Evolutionary conservation across 441 rosid genomes (phyloP).

Genomic region (Croton setiger): DNA sequence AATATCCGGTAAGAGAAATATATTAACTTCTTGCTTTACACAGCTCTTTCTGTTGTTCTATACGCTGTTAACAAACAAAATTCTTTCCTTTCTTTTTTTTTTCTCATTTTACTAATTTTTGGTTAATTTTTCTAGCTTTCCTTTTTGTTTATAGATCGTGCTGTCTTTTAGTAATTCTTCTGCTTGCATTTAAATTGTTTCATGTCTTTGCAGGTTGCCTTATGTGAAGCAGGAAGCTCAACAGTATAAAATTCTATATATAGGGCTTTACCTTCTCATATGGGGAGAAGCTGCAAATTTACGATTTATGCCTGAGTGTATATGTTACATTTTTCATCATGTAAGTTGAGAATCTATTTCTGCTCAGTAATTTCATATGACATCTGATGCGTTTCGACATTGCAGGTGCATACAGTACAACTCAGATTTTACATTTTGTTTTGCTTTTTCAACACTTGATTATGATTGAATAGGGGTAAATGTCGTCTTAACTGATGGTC

Average conservation of each 20-base stretch:
- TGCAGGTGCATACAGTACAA: neutral
- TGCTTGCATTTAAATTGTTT: constrained; percentile 20
- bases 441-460: neutral
- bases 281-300: constrained; percentile 99
- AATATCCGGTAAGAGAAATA: constrained; percentile 59
- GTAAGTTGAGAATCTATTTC: constrained; percentile 46
- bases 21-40: constrained; percentile 12
- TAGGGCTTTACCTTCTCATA: constrained; percentile 93
- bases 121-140: neutral
- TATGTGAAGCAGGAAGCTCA: constrained; percentile 73
- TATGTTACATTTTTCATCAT: constrained; percentile 93
- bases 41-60: neutral
- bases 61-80: neutral
- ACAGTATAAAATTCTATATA: constrained; percentile 78
- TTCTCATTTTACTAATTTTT: neutral
- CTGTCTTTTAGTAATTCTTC: constrained; percentile 8
- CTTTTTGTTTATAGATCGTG: neutral
- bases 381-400: constrained; percentile 2
- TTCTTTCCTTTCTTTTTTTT: neutral
- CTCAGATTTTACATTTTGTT: neutral
- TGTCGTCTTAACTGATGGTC: neutral
- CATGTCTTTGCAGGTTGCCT: constrained; percentile 65
- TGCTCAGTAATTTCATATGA: constrained; percentile 4
- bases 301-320: constrained; percentile 95
- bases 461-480: neutral